Base-by-base conservation (phyloP, 2,329 filamentous ascomycete genomes). In the Pyrenochaeta sp. region DNA sequence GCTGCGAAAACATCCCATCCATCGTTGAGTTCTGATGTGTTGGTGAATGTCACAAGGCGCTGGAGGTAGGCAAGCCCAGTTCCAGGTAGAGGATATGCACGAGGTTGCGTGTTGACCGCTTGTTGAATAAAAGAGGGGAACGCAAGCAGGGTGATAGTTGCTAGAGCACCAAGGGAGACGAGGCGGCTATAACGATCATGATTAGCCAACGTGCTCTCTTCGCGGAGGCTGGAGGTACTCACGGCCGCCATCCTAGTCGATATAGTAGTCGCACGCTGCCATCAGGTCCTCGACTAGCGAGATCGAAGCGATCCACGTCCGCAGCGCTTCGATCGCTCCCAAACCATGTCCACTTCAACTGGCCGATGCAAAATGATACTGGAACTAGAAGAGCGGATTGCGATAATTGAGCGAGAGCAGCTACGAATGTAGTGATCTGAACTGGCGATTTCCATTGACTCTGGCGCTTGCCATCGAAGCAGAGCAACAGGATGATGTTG, bases 111-210 rank as follows among this genome's bases (percentile, higher is more conserved):
- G 4, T 50, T 40, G n/a, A 56, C 50, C 22, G 59, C 36, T 40
- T 59, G 56, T 42, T 64, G 61, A 5, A 52, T 42, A 27, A 61
- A 64, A 5, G 61, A 53, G 1, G 47, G 34, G 30, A 61, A 61
- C 0, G 22, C 34, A 5, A 64, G 34, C 25, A 64, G 39, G 9
- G 61, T 27, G 36, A 64, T 54, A 12, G 58, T 64, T 25, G 54
- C 61, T 2, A 64, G 28, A 10, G 54, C 57, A 40, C 61, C 61
- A 19, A 64, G 32, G 15, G 54, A 51, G 1, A 60, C 61, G 2
- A 64, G 49, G 45, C 42, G 49, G 15, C 55, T 53, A 28, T 10
- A 1, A 10, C n/a, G 10, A 19, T 44, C 30, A 36, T n/a, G 2
- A 15, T 40, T 2, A 45, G 4, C 13, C 2, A 8, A 22, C 15